Evolutionary conservation across 768 basidiomycete species (phyloP).

Genomic region (Crepidotus variabilis): DNA sequence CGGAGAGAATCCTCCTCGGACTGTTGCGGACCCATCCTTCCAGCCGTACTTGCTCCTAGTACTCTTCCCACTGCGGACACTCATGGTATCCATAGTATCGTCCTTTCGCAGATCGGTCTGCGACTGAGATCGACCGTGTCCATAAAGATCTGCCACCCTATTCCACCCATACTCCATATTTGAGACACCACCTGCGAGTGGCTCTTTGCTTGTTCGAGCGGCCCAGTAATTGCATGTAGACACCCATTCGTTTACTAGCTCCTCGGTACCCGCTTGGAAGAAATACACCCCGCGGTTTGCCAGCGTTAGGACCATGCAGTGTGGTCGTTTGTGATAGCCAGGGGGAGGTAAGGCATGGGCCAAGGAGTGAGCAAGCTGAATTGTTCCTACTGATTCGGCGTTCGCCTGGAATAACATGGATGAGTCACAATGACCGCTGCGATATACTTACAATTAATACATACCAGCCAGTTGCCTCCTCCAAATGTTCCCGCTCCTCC

Average conservation of each 20-base stretch:
- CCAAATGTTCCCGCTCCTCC: slow-evolving; percentile 70
- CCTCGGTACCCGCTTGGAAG: slow-evolving; percentile 98
- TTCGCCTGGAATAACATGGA: slow-evolving; percentile 57
- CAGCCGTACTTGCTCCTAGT: slow-evolving; percentile 70
- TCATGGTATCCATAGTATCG: slow-evolving; percentile 63
- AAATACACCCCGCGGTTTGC: slow-evolving; percentile 91
- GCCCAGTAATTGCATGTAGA: slow-evolving; percentile 99
- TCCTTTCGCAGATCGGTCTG: slow-evolving; percentile 51
- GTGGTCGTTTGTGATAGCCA: slow-evolving; percentile 89
- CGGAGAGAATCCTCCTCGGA: slow-evolving; percentile 69
- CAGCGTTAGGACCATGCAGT: slow-evolving; percentile 92
- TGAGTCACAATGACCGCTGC: slow-evolving; percentile 1
- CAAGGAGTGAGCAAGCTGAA: slow-evolving; percentile 83
- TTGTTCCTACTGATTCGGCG: slow-evolving; percentile 78
- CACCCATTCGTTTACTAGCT: slow-evolving; percentile 98
- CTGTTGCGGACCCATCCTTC: slow-evolving; percentile 63
- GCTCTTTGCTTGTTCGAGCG: slow-evolving; percentile 91
- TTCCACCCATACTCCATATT: slow-evolving; percentile 99
- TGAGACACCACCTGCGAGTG: slow-evolving; percentile 91
- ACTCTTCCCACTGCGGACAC: slow-evolving; percentile 74
- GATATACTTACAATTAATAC: slow-evolving; percentile 28
- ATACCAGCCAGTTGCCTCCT: slow-evolving; percentile 96
- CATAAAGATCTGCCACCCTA: slow-evolving; percentile 54
- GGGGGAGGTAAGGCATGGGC: slow-evolving; percentile 87
- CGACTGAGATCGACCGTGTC: slow-evolving; percentile 51